Evolutionary conservation across 441 rosid species (phyloP).

Genomic region (Macaranga tanarius): DNA sequence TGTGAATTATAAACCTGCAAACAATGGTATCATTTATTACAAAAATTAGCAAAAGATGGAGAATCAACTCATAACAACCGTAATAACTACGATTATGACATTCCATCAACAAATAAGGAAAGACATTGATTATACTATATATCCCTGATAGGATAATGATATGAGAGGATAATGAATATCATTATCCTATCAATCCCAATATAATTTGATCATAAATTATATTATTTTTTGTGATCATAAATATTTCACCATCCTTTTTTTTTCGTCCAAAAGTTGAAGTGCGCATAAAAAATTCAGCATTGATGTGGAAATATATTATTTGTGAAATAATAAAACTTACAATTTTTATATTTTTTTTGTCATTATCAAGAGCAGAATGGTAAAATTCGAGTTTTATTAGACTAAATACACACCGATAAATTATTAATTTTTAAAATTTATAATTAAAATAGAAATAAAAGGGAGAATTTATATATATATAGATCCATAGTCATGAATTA

Average conservation of each 20-base stretch:
- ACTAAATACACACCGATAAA: too few relatives aligned
- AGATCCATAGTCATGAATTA: too few relatives aligned
- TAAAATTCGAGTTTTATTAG: too few relatives aligned
- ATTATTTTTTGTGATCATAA: neutral
- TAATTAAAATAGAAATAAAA: too few relatives aligned
- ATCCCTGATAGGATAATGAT: too few relatives aligned
- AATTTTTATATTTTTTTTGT: neutral
- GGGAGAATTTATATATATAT: too few relatives aligned
- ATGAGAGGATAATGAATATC: too few relatives aligned
- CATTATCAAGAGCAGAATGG: too few relatives aligned
- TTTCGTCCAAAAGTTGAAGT: neutral
- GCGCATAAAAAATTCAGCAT: neutral
- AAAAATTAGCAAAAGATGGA: constrained; percentile 1
- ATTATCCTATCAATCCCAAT: too few relatives aligned
- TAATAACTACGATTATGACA: constrained; percentile 14
- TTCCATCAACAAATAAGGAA: neutral
- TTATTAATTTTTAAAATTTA: too few relatives aligned
- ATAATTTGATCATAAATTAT: neutral
- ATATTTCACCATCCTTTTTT: neutral
- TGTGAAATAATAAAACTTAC: neutral
- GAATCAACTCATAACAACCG: neutral
- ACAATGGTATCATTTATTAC: neutral
- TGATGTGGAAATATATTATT: neutral
- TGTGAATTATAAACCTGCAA: neutral
- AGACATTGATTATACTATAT: neutral